Evolutionary conservation across 805 yeast genomes (phyloP).

Genomic region (Kluyveromyces siamensis): DNA sequence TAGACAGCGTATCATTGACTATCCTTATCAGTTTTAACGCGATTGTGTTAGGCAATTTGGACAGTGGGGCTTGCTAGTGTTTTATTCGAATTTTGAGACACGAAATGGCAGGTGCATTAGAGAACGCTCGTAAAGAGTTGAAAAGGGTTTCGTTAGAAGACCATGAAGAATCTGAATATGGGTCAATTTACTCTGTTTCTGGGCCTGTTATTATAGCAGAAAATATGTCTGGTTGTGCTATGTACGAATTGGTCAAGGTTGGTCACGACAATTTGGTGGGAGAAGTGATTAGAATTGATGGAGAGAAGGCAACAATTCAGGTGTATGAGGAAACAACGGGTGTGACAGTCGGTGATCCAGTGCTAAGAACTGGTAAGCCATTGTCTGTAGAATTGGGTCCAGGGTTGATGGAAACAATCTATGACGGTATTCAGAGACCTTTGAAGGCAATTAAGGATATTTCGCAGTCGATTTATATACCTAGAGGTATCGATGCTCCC

Average conservation of each 20-base stretch:
- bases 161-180: conserved; percentile 69
- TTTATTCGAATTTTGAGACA: conserved; percentile 3
- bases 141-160: conserved; percentile 76
- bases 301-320: conserved; percentile 95
- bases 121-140: conserved; percentile 91
- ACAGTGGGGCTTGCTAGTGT: neutral
- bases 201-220: conserved; percentile 98
- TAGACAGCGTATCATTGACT: neutral
- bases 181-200: conserved; percentile 86
- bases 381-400: conserved; percentile 98
- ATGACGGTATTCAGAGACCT: conserved; percentile 99
- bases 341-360: conserved; percentile 98
- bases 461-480: conserved; percentile 90
- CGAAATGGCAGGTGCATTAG: conserved; percentile 87
- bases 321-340: conserved; percentile 99
- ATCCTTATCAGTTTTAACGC: neutral
- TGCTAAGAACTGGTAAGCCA: conserved; percentile 97
- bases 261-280: conserved; percentile 97
- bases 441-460: conserved; percentile 81
- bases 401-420: conserved; percentile 97
- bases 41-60: neutral
- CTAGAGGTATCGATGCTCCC: conserved; percentile 97
- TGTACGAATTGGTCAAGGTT: conserved; percentile 97
- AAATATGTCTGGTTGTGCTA: conserved; percentile 98
- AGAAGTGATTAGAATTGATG: conserved; percentile 94